Percentiles rank a stretch among this genome's conserved stretches.
Conservation (phyloP, 805 yeast species). For the Hanseniaspora clermontiae region DNA sequence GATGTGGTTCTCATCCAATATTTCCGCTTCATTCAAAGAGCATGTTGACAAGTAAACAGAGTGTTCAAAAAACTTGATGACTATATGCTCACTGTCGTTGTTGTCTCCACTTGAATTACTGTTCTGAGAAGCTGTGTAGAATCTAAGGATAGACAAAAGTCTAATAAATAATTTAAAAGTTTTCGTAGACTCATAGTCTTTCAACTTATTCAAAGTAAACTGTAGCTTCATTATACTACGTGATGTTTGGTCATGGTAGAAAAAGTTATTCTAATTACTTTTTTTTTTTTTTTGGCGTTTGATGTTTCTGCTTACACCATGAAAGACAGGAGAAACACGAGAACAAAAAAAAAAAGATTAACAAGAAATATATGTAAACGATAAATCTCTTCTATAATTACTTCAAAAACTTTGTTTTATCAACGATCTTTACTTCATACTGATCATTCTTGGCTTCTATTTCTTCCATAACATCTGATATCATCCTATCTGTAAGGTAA, state of each 20-base stretch:
- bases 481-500: not conserved
- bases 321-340: not conserved
- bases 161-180: constrained; percentile 2
- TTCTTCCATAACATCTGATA: not conserved
- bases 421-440: not conserved
- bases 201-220: constrained; percentile 8
- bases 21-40: not conserved
- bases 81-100: constrained; percentile 6
- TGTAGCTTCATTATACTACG: constrained; percentile 1
- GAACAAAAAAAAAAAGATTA: not conserved
- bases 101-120: not conserved
- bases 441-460: not conserved
- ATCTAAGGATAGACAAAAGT: constrained; percentile 2
- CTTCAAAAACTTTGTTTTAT: not conserved
- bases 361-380: not conserved
- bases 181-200: not conserved
- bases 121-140: constrained; percentile 1
- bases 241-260: not conserved
- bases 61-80: constrained; percentile 7
- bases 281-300: not conserved
- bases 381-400: not conserved
- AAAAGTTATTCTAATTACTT: not conserved
- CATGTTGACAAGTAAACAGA: constrained; percentile 2
- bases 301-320: not conserved
- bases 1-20: not conserved